Evolutionary conservation across 768 basidiomycete genomes (phyloP).

Genomic region (Tylopilus intermedius): DNA sequence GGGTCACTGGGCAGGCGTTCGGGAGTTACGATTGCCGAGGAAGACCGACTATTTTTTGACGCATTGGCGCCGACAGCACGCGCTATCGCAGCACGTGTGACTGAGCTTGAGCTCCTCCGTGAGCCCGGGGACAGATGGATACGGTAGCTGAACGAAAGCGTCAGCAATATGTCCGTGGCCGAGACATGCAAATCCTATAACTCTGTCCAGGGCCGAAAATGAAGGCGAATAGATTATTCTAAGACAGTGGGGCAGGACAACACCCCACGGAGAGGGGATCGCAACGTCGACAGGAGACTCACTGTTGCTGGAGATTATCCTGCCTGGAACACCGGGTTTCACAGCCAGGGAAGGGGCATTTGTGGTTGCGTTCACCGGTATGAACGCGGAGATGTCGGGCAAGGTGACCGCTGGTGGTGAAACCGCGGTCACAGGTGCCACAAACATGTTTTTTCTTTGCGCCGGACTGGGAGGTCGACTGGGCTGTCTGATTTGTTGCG

Average conservation of each 20-base stretch:
- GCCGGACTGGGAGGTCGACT: neutral
- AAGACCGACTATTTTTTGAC: conserved; percentile 23
- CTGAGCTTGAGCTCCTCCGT: conserved; percentile 52
- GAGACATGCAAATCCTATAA: conserved; percentile 6
- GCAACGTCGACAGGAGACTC: conserved; percentile 3
- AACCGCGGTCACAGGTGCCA: conserved; percentile 65
- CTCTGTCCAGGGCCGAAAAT: conserved; percentile 14
- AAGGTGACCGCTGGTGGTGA: conserved; percentile 86
- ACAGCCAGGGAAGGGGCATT: conserved; percentile 93
- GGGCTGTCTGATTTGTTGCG: neutral
- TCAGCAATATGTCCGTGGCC: conserved; percentile 11
- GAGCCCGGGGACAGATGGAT: conserved; percentile 81
- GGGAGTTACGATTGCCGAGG: conserved; percentile 21
- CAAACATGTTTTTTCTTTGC: conserved; percentile 54
- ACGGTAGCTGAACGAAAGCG: conserved; percentile 50
- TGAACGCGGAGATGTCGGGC: conserved; percentile 86
- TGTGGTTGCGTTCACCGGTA: conserved; percentile 89
- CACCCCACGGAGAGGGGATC: conserved; percentile 1
- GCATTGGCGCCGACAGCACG: conserved; percentile 34
- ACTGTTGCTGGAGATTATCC: conserved; percentile 67
- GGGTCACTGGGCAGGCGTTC: conserved; percentile 25
- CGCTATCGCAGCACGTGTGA: conserved; percentile 53
- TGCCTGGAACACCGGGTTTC: conserved; percentile 86
- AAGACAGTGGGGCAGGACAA: neutral
- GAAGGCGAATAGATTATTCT: conserved; percentile 3